Conservation (phyloP, 345 rosid species). For the Brassica cretica region DNA sequence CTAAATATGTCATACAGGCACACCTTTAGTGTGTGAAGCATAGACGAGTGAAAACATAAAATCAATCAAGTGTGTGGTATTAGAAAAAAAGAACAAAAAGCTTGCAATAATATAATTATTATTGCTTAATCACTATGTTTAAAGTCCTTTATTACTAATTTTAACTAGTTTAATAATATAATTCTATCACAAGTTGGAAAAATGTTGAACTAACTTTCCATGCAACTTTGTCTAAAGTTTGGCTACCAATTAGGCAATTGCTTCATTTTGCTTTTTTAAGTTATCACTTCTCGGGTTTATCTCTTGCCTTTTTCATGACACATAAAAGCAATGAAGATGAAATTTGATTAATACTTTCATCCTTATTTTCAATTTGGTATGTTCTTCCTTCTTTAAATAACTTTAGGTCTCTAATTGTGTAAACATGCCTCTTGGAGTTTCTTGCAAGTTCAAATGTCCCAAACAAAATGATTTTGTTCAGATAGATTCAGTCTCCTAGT, state of each 20-base stretch:
- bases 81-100: too few species aligned
- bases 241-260: not conserved
- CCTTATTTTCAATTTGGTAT: not conserved
- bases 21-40: not conserved
- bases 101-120: too few species aligned
- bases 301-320: conserved; percentile 15
- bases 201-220: not conserved
- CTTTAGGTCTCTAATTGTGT: not conserved
- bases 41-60: not conserved
- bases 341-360: conserved; percentile 20
- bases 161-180: not conserved
- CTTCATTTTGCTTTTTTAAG: conserved; percentile 7
- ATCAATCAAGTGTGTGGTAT: not conserved
- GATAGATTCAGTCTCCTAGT: not conserved
- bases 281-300: not conserved
- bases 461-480: not conserved
- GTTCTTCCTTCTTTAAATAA: not conserved
- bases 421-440: not conserved
- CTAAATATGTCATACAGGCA: too few species aligned
- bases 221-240: not conserved
- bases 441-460: not conserved
- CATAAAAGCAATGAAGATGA: conserved; percentile 19
- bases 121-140: too few species aligned
- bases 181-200: not conserved
- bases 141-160: too few species aligned